Conservation (phyloP, 768 basidiomycete genomes). For the Lyophyllum semitale region DNA sequence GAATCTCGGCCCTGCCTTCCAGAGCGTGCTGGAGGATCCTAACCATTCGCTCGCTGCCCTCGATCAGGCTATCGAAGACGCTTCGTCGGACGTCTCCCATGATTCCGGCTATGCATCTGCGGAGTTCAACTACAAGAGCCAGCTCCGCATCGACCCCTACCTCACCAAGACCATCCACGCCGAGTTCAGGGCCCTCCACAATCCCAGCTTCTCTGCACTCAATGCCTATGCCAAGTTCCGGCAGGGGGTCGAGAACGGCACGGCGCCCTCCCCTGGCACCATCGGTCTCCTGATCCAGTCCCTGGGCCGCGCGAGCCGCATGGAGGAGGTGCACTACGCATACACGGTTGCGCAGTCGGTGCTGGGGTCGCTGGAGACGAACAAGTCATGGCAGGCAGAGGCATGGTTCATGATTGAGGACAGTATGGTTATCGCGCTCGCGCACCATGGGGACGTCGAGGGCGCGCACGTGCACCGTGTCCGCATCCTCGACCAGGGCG, state of each 20-base stretch:
- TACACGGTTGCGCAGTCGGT: constrained; percentile 72
- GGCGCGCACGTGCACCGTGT: constrained; percentile 79
- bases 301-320: constrained; percentile 63
- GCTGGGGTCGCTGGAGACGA: constrained; percentile 44
- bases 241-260: constrained; percentile 39
- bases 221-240: constrained; percentile 54
- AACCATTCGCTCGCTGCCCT: constrained; percentile 20
- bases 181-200: constrained; percentile 1
- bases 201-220: constrained; percentile 21
- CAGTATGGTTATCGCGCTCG: constrained; percentile 84
- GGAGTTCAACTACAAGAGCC: background rate
- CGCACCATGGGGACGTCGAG: constrained; percentile 79
- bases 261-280: constrained; percentile 51
- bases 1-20: constrained; percentile 34
- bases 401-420: constrained; percentile 85
- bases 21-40: constrained; percentile 22
- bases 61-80: constrained; percentile 18
- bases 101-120: constrained; percentile 14
- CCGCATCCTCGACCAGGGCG: constrained; percentile 76
- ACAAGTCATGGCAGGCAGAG: constrained; percentile 47
- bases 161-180: constrained; percentile 5
- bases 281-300: constrained; percentile 67
- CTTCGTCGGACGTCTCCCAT: constrained; percentile 1
- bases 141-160: constrained; percentile 11
- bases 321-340: constrained; percentile 61